Percentiles rank a stretch among this genome's conserved stretches.
These are phyloP conservation scores for Capsicum pubescens DNA, from an alignment of 257 asterid species.

Conservation along the genomic window DNA sequence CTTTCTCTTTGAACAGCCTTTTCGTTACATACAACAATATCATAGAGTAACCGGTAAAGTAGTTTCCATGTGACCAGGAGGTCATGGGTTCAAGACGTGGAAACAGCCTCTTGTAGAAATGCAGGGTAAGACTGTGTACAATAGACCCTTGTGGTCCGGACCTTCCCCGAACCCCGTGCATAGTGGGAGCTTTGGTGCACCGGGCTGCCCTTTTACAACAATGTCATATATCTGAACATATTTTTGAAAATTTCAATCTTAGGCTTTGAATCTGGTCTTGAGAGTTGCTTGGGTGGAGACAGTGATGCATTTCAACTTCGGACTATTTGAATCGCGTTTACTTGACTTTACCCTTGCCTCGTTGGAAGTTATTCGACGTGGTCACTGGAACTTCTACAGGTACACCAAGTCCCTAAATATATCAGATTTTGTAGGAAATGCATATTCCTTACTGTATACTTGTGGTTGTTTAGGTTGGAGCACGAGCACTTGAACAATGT, in stretches of 20 bases:
- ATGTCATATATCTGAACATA: neutral
- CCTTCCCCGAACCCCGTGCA: too few relatives aligned
- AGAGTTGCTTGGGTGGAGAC: constrained; percentile 95
- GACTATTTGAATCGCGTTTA: constrained; percentile 66
- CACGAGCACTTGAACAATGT: constrained; percentile 92
- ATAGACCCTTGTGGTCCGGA: too few relatives aligned
- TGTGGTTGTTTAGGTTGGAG: constrained; percentile 63
- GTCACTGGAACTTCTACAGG: constrained; percentile 99
- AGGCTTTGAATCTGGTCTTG: constrained; percentile 76
- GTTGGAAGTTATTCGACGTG: constrained; percentile 89
- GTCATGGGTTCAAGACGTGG: too few relatives aligned
- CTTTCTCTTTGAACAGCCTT: neutral
- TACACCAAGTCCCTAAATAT: constrained; percentile 28
- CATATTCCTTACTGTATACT: neutral
- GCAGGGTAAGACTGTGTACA: too few relatives aligned
- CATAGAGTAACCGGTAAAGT: too few relatives aligned
- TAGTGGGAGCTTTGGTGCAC: too few relatives aligned
- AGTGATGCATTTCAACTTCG: constrained; percentile 60
- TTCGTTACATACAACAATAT: neutral
- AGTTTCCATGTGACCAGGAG: too few relatives aligned
- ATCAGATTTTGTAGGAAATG: neutral
- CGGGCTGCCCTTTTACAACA: neutral
- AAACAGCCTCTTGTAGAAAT: too few relatives aligned
- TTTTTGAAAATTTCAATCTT: neutral
- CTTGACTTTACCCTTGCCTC: constrained; percentile 83